Percentiles rank a stretch among this genome's conserved stretches.
These are phyloP conservation scores for Viola pubescens DNA, from an alignment of 441 rosid species.

Conservation along the genomic window DNA sequence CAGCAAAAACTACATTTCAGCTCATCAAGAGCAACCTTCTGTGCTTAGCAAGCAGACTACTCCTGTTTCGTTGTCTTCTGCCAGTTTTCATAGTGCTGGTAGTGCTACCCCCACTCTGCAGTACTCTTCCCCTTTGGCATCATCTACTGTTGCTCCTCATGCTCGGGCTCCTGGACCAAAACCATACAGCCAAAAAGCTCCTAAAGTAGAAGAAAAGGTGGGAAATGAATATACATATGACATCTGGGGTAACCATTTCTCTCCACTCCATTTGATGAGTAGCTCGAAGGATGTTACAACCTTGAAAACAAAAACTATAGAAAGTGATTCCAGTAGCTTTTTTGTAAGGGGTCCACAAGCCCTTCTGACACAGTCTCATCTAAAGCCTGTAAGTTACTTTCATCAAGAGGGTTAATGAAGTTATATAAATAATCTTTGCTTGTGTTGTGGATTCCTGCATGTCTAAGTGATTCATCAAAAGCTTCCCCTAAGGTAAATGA, in stretches of 20 bases:
- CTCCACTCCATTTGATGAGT: constrained; percentile 40
- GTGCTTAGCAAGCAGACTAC: constrained; percentile 15
- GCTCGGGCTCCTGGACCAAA: constrained; percentile 81
- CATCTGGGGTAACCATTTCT: constrained; percentile 89
- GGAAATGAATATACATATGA: constrained; percentile 50
- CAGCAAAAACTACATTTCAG: constrained; percentile 14
- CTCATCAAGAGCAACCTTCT: constrained; percentile 23
- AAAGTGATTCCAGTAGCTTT: constrained; percentile 56
- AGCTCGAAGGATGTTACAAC: constrained; percentile 35
- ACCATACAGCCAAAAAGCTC: constrained; percentile 21
- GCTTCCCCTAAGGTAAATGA: too few species aligned
- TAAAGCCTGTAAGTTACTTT: constrained; percentile 47
- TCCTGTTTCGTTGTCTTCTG: constrained; percentile 38
- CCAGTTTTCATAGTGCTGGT: constrained; percentile 41
- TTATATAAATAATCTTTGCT: constrained; percentile 22
- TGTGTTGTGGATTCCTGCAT: background rate
- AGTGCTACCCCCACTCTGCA: constrained; percentile 21
- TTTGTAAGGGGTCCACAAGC: constrained; percentile 78
- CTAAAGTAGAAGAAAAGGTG: constrained; percentile 30
- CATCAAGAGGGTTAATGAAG: constrained; percentile 52
- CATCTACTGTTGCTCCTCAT: constrained; percentile 47
- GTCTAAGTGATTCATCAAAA: too few species aligned
- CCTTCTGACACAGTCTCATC: constrained; percentile 43
- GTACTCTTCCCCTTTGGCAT: constrained; percentile 28
- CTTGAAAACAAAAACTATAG: constrained; percentile 30